Base-by-base conservation (phyloP, 2,329 filamentous ascomycete species). In the Clarireedia hainanense region DNA sequence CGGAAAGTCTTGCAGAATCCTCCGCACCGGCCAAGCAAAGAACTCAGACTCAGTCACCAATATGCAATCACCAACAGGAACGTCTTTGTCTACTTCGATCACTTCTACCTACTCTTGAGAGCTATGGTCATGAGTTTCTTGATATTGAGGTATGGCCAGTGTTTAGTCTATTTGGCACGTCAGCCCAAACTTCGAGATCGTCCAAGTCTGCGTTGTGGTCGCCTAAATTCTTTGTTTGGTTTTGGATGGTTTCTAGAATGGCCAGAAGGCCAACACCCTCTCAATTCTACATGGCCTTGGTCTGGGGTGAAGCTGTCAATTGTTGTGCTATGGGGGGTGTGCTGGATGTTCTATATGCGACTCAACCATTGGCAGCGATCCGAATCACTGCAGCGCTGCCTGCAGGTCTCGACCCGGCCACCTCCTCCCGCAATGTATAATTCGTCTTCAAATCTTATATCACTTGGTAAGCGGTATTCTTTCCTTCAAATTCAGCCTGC, bases 251-350 rank as follows among this genome's bases (percentile, higher is more conserved):
- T 64, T 57, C 60, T 64, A 40, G 64, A 65, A 48, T 65, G 61
- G 61, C 62, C 61, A 26, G 48, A 58, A 56, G 60, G 59, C 7
- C 57, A 57, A 49, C 63, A 55, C 27, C 63, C 60, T 34, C 47
- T 64, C 27, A 62, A 63, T 47, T 65, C 64, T 20, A 64, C 61
- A 47, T 67, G 63, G 63, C 63, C 59, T 24, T 65, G 63, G 60
- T 56, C 57, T 50, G 61, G 62, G 23, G 58, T 63, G 4, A 64
- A 61, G 50, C 60, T 62, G 26, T 62, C 62, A n/a, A 49, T 66
- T 34, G 43, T 64, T 40, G 59, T 64, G 20, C 50, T 66, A 26
- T 65, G 62, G 61, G 63, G 61, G 20, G 60, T 64, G 10, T 65
- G 61, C 43, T 64, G 63, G 63, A 65, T 62, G 61, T 64, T 64